Conservation (phyloP, 1,139 yeast genomes). For the Debaryomycetaceae sp. region DNA sequence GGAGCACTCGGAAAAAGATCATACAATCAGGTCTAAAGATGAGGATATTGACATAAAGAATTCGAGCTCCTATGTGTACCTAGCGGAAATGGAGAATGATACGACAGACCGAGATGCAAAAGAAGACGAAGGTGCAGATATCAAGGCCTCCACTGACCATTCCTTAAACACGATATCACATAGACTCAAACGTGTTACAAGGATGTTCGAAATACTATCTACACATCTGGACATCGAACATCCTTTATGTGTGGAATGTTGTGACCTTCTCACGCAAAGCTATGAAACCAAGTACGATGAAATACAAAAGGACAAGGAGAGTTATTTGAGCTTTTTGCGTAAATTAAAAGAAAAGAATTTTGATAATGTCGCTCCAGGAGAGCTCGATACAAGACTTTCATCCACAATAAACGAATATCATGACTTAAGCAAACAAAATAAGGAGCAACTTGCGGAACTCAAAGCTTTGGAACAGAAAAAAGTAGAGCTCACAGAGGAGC, state of each 20-base stretch:
- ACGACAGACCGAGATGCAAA: slow-evolving; percentile 2
- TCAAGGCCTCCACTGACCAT: slow-evolving; percentile 6
- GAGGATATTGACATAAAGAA: slow-evolving; percentile 16
- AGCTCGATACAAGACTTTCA: slow-evolving; percentile 33
- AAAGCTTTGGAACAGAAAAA: slow-evolving; percentile 42
- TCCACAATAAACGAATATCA: slow-evolving; percentile 41
- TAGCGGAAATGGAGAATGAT: slow-evolving; percentile 17
- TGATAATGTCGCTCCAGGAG: slow-evolving; percentile 10
- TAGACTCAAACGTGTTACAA: slow-evolving; percentile 57
- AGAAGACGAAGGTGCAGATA: slow-evolving; percentile 5
- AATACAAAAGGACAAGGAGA: slow-evolving; percentile 73
- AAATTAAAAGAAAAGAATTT: slow-evolving; percentile 55
- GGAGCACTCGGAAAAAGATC: slow-evolving; percentile 5
- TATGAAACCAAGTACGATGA: slow-evolving; percentile 71
- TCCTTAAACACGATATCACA: slow-evolving; percentile 23
- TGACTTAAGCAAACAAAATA: slow-evolving; percentile 28
- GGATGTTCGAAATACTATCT: slow-evolving; percentile 53
- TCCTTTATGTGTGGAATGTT: slow-evolving; percentile 88
- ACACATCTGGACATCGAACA: slow-evolving; percentile 74
- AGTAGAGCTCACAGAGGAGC: slow-evolving; percentile 36
- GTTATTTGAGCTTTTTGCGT: slow-evolving; percentile 67
- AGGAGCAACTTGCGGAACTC: slow-evolving; percentile 39
- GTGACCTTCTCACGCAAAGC: slow-evolving; percentile 61
- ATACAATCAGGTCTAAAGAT: neutral
- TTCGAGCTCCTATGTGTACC: slow-evolving; percentile 32